Base-by-base conservation (phyloP, 192 early-diverging fungal genomes). In the Thamnidium elegans region DNA sequence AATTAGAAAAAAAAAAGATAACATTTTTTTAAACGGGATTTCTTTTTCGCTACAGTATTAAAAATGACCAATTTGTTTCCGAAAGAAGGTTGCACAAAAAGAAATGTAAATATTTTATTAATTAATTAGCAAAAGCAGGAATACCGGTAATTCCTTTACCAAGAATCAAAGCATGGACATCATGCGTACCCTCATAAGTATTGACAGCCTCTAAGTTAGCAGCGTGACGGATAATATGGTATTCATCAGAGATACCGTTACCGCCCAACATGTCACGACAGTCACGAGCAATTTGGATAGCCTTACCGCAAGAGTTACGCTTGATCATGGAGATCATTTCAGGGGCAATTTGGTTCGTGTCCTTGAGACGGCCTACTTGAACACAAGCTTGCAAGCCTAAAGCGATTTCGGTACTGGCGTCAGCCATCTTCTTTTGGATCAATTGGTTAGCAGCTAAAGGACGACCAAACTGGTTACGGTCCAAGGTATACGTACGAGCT, bases 241-340 rank as follows among this genome's bases (percentile, higher is more conserved):
- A 98, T 74, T 97, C 95, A 71, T 95, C 95, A 50, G 84, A 86
- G 68, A 97, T 93, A 32, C 95, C 95, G 77, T 97, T 98, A 58
- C 95, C 96, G 48, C 96, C 96, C 47, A 99, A 79, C 77, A 97
- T 87, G 63, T 99, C 96, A 63, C 96, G 83, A 67, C 87, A 85
- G 30, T 86, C 84, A 45, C 95, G 85, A 47, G 94, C 94, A 78
- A 99, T 97, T 21, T 90, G 90, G 15, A 99, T 74, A 2, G 94
- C 87, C 85, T 97, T 99, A 46, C 89, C 90, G 52, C 91, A 93
- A 56, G 91, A 96, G 79, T 99, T 99, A 58, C 96, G 87, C 81
- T 99, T 99, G 58, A 99, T 86, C 21, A 99, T 76, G 10, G 93
- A 95, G 42, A 99, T 90, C 94, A 96, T 95, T 75, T 99, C 96